Percentiles rank a stretch among this genome's conserved stretches.
phyloP scores from a whole-genome alignment of 495 filamentous ascomycete species.

The Hypoxylon crocopeplum region DNA sequence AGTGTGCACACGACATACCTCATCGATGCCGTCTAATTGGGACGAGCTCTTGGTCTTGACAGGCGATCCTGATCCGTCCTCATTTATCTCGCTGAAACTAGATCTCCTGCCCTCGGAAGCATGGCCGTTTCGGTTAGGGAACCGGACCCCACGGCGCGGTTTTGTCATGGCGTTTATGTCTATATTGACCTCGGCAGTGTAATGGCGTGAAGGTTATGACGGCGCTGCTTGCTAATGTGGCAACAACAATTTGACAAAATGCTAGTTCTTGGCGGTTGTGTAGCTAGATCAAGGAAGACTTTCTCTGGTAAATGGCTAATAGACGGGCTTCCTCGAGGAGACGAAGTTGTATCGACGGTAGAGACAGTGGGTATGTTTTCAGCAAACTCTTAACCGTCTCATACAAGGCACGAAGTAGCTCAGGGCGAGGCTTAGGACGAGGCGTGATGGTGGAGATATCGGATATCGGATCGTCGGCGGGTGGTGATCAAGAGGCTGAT shows the following conservation, averaged over 20 bases:
- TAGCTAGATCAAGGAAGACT: too few species aligned
- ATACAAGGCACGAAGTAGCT: slow-evolving; percentile 1
- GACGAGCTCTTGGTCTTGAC: slow-evolving; percentile 51
- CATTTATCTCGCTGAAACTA: slow-evolving; percentile 83
- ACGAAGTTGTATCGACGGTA: background rate
- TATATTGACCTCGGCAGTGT: background rate
- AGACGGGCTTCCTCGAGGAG: background rate
- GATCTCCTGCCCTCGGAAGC: slow-evolving; percentile 62
- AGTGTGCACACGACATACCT: too few species aligned
- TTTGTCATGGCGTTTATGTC: slow-evolving; percentile 64
- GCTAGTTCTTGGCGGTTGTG: too few species aligned
- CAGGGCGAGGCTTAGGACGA: slow-evolving; percentile 5
- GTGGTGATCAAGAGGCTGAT: slow-evolving; percentile 5
- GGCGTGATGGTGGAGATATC: slow-evolving; percentile 21
- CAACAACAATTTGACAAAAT: too few species aligned
- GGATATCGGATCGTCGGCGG: slow-evolving; percentile 34
- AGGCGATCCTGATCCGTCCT: slow-evolving; percentile 67
- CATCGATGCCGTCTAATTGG: slow-evolving; percentile 47
- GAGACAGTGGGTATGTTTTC: background rate
- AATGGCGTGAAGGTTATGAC: background rate
- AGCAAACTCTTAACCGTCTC: background rate
- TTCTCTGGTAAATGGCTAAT: background rate
- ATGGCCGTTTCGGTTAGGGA: slow-evolving; percentile 68
- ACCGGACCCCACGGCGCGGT: slow-evolving; percentile 82
- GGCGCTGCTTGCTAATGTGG: slow-evolving; percentile 8